These are phyloP conservation scores for Aspergillus pseudotamarii DNA, from an alignment of 2,329 filamentous ascomycete genomes.

Conservation along the genomic window DNA sequence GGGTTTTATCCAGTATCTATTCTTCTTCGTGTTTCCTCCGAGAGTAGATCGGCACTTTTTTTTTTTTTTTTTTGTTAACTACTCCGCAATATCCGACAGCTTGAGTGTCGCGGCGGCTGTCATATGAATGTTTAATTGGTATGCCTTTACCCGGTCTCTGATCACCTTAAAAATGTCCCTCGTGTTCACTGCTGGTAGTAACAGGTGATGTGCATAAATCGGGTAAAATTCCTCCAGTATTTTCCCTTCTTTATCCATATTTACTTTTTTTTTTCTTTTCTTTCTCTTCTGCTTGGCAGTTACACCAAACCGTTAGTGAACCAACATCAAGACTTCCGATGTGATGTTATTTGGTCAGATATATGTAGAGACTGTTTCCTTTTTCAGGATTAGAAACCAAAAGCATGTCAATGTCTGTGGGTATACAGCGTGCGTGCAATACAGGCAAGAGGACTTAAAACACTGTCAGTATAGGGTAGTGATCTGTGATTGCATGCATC, in stretches of 20 bases:
- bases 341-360: background rate
- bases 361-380: background rate
- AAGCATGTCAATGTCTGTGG: background rate
- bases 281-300: background rate
- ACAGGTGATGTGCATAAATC: background rate
- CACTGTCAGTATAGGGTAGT: background rate
- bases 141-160: background rate
- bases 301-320: background rate
- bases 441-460: background rate
- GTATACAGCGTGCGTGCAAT: background rate
- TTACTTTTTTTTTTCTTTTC: background rate
- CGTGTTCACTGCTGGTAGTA: background rate
- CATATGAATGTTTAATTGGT: conserved; percentile 3
- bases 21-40: conserved; percentile 1
- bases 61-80: too few relatives aligned
- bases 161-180: background rate
- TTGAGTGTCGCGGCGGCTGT: background rate
- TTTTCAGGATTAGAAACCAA: background rate
- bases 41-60: background rate
- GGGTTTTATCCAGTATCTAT: background rate
- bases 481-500: background rate
- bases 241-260: background rate
- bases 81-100: background rate
- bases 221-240: background rate
- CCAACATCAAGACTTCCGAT: background rate